Conservation (phyloP, 1,139 yeast species). For the Nakaseomyces uthaithaninus region DNA sequence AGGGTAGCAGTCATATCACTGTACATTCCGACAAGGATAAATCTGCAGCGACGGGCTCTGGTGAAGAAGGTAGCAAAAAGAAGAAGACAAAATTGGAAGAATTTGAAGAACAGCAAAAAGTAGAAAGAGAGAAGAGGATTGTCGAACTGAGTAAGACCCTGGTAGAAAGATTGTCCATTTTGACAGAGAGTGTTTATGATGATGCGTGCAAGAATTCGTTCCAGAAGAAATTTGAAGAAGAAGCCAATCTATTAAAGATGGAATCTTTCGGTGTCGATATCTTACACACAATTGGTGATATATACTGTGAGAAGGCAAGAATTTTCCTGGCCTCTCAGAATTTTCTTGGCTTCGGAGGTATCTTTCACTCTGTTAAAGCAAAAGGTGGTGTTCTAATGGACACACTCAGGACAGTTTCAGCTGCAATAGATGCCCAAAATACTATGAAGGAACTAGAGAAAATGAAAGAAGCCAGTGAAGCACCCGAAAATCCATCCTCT, state of each 20-base stretch:
- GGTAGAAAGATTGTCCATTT: slow-evolving; percentile 57
- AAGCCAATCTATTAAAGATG: slow-evolving; percentile 83
- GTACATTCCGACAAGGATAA: slow-evolving; percentile 5
- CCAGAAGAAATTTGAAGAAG: slow-evolving; percentile 61
- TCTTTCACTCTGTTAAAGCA: slow-evolving; percentile 75
- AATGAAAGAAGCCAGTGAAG: slow-evolving; percentile 52
- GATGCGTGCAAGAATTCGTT: slow-evolving; percentile 63
- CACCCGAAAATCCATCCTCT: slow-evolving; percentile 30
- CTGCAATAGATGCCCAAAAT: slow-evolving; percentile 86
- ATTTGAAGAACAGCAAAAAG: slow-evolving; percentile 67
- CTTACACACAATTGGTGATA: slow-evolving; percentile 74
- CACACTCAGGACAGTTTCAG: slow-evolving; percentile 71
- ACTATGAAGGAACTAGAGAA: slow-evolving; percentile 76
- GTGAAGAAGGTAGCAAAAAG: slow-evolving; percentile 26
- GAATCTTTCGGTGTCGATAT: slow-evolving; percentile 92
- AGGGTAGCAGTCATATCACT: background rate
- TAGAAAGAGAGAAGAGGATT: slow-evolving; percentile 64
- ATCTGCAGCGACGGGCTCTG: slow-evolving; percentile 5
- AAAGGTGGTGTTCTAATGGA: slow-evolving; percentile 80
- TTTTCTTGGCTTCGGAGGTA: slow-evolving; percentile 72
- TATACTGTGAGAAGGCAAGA: slow-evolving; percentile 61
- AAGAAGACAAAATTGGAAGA: slow-evolving; percentile 53
- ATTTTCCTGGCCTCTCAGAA: slow-evolving; percentile 59
- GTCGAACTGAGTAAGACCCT: slow-evolving; percentile 56
- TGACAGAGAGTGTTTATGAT: slow-evolving; percentile 77